Conservation (phyloP, 2,329 filamentous ascomycete genomes). For the Dactylonectria macrodidyma region DNA sequence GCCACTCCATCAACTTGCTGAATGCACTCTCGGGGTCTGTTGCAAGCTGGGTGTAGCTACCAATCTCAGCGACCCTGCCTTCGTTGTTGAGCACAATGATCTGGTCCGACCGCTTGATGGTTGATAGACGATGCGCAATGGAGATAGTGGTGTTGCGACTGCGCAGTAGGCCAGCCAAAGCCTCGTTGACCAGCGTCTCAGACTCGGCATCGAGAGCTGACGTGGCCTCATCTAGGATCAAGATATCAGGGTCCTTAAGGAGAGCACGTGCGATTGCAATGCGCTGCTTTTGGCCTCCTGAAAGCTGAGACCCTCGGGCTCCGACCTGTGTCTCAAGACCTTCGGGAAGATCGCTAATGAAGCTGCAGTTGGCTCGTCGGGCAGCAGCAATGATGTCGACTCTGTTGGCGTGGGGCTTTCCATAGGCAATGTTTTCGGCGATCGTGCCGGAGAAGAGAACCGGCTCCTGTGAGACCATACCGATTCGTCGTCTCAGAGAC, state of each 20-base stretch:
- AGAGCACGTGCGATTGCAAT: constrained; percentile 97
- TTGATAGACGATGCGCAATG: constrained; percentile 95
- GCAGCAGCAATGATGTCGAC: constrained; percentile 89
- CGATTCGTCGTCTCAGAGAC: constrained; percentile 91
- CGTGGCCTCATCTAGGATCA: constrained; percentile 97
- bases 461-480: constrained; percentile 95
- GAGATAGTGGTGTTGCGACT: constrained; percentile 97
- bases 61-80: constrained; percentile 91
- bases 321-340: constrained; percentile 96
- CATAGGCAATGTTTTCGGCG: constrained; percentile 93
- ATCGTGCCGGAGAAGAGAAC: constrained; percentile 91
- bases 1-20: constrained; percentile 98
- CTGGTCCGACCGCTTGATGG: constrained; percentile 94
- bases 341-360: constrained; percentile 96
- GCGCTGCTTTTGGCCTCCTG: constrained; percentile 96
- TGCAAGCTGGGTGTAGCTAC: constrained; percentile 84
- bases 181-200: constrained; percentile 95
- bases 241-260: constrained; percentile 95
- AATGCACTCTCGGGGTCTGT: constrained; percentile 85
- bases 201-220: constrained; percentile 96
- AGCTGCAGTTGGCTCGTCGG: constrained; percentile 93
- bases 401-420: constrained; percentile 82
- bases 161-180: constrained; percentile 83
- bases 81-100: constrained; percentile 93
- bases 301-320: constrained; percentile 91